Conservation (phyloP, 1,139 yeast species). For the Debaryomycetaceae sp. region DNA sequence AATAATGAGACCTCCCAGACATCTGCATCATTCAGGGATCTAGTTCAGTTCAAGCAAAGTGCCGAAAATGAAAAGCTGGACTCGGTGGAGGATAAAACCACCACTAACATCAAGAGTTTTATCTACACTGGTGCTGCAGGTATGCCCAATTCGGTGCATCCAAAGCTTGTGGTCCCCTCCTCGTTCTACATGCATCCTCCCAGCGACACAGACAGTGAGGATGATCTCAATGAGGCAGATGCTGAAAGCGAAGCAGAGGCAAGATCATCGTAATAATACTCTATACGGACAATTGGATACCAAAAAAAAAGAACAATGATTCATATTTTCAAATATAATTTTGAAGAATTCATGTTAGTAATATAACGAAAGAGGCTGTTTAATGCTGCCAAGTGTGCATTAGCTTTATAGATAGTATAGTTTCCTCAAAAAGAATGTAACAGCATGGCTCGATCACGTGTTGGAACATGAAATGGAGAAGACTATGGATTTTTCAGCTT, state of each 20-base stretch:
- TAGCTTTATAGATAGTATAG: too few relatives aligned
- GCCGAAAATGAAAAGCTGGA: not conserved
- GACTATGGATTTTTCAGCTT: not conserved
- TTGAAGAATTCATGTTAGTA: too few relatives aligned
- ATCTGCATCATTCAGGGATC: slow-evolving; percentile 8
- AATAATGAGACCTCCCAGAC: slow-evolving; percentile 12
- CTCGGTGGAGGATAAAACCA: not conserved
- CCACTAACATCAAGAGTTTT: not conserved
- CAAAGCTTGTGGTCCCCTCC: slow-evolving; percentile 27
- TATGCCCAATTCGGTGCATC: not conserved
- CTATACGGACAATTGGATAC: too few relatives aligned
- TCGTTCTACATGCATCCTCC: slow-evolving; percentile 43
- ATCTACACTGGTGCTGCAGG: not conserved
- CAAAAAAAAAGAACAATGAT: too few relatives aligned
- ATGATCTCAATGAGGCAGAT: slow-evolving; percentile 12
- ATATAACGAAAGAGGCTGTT: too few relatives aligned
- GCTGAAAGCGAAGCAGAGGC: slow-evolving; percentile 6
- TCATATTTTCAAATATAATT: too few relatives aligned
- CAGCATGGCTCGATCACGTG: not conserved
- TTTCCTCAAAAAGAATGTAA: too few relatives aligned
- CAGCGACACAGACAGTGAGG: slow-evolving; percentile 32
- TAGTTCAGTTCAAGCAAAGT: not conserved
- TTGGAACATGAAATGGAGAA: too few relatives aligned
- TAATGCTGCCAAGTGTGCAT: too few relatives aligned
- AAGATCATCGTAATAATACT: not conserved